Base-by-base conservation (phyloP, 768 basidiomycete species). In the Cyclocybe aegerita region DNA sequence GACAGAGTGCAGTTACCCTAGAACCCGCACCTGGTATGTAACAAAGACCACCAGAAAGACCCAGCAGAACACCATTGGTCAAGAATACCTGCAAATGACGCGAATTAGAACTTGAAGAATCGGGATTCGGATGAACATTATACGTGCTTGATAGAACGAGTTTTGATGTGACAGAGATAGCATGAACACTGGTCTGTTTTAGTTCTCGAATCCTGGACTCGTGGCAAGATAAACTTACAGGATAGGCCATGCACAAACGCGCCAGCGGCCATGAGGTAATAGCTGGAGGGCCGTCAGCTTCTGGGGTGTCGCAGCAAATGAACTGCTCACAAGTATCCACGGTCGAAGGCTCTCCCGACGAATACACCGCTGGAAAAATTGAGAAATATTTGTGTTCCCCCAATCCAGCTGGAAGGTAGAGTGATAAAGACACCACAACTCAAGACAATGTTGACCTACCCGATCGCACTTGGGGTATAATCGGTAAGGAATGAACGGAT, bases 301-400 rank as follows among this genome's bases (percentile, higher is more conserved):
- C 12, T 3, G 17, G 29, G 9, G 34, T 1, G 30, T 17, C 5
- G 7, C 42, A 23, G 3, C 14, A 42, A 41, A 15, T 7, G 33
- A 14, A 37, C 31, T 30, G 60, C 76, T 59, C 53, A 76, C 75
- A 76, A 79, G 53, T 79, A 77, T 39, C 81, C 82, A 59, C 76
- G 61, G 48, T 83, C 81, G 58, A 82, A 80, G 6, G 73, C 51
- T 17, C 67, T 63, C 14, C 81, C 81, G 3, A 71, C 65, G 33
- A 75, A 49, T 23, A 75, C 63, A 1, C 79, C 79, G 16, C 67
- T 62, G 3, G 73, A 66, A 50, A 81, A 74, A 11, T 74, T 68
- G 14, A 80, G 59, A 49, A 77, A 76, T 10, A 77, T 68, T 52
- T 83, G 80, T 1, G 68, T 59, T 4, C 80, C 77, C 5, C 82